A percentile compares a stretch with the other conserved stretches of the same genome.
Evolutionary conservation across 73 alveolate species (phyloP).

Genomic region (Paramecium sexaurelia): DNA sequence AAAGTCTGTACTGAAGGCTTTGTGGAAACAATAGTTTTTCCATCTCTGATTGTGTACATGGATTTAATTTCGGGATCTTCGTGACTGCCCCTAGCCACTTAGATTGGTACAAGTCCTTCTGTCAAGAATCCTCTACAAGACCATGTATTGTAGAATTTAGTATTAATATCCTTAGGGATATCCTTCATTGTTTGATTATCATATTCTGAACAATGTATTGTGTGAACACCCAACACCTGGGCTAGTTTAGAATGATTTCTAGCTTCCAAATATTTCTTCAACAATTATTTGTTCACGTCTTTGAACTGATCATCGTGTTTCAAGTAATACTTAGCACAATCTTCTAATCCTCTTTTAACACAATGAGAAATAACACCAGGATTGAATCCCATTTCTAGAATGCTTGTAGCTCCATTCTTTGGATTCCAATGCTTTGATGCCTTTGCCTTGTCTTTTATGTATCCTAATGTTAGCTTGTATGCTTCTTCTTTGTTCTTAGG

Average conservation of each 20-base stretch:
- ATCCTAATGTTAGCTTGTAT: not conserved
- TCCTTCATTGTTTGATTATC: slow-evolving; percentile 16
- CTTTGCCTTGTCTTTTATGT: not conserved
- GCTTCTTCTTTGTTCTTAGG: slow-evolving; percentile 23
- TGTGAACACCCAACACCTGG: slow-evolving; percentile 29
- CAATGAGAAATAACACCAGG: slow-evolving; percentile 44
- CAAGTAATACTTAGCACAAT: slow-evolving; percentile 39
- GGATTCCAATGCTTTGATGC: not conserved
- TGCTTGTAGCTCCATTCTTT: not conserved
- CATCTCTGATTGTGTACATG: not conserved
- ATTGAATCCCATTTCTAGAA: slow-evolving; percentile 47
- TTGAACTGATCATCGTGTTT: not conserved
- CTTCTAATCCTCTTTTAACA: slow-evolving; percentile 48
- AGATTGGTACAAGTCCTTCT: slow-evolving; percentile 49
- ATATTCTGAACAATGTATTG: slow-evolving; percentile 55
- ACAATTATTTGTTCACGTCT: not conserved
- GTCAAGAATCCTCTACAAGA: slow-evolving; percentile 62
- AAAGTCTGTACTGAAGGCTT: slow-evolving; percentile 35
- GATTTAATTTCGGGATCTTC: not conserved
- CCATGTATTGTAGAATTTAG: slow-evolving; percentile 51
- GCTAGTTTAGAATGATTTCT: slow-evolving; percentile 55
- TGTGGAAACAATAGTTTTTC: not conserved
- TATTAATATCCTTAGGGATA: not conserved
- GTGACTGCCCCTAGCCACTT: slow-evolving; percentile 49
- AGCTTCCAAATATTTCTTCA: not conserved